Base-by-base conservation (phyloP, 345 rosid genomes). In the Citropsis articulata region DNA sequence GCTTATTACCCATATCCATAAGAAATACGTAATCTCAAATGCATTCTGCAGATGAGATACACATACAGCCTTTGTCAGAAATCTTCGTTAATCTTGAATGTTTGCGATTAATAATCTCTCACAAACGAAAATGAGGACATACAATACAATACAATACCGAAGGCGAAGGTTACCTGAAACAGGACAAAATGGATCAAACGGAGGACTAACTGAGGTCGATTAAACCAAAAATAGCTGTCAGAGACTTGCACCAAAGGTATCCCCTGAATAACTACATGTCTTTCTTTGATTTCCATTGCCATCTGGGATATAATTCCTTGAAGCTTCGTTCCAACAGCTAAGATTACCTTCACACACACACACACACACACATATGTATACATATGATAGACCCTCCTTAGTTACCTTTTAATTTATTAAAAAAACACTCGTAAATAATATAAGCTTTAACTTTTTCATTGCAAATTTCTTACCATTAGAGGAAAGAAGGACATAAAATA, bases 171-270 rank as follows among this genome's bases (percentile, higher is more conserved):
- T 84, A 95, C 98, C 98, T 90, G 97, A 81, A 96, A 96, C 48
- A 96, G 92, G 67, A 92, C 90, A 81, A 91, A 96, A 77, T 96
- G 99, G 81, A 96, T 92, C 72, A 92, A 86, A 81, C 87, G 87
- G 53, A 96, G 97, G 74, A 94, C 68, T 59, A 96, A 79, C 18
- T 83, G 88, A 22, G 99, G 99, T 88, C 95, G 86, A 69, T 81
- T 31, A 64, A 96, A 89, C 99, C 99, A 96, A 79, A 96, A 96
- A 81, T 92, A 90, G 66, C 84, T 77, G 80, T 96, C 95, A 48
- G 97, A 88, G 69, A 94, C 98, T 84, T 89, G 85, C 31, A 94
- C 99, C 33, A 96, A 93, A 66, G 98, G 99, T 89, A 96, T 91
- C 82, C 98, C 99, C 88, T 96, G 99, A 36, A 96, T 88, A 40